A percentile compares a stretch with the other conserved stretches of the same genome.
These are phyloP conservation scores for Diplotaxis tenuifolia DNA, from an alignment of 345 rosid genomes.

Conservation along the genomic window DNA sequence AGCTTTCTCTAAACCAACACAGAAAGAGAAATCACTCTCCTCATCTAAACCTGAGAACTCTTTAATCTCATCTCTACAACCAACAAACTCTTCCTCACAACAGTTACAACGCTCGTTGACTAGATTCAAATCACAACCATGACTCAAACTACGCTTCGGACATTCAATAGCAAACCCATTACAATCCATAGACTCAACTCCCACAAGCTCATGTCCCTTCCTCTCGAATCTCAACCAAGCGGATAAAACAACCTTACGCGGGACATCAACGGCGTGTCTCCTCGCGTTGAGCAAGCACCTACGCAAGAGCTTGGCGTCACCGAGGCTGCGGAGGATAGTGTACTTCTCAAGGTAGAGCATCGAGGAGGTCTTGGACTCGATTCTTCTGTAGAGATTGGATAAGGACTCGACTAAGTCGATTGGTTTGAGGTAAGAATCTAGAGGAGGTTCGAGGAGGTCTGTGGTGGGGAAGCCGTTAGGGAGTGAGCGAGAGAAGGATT, in stretches of 20 bases:
- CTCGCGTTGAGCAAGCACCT: constrained; percentile 69
- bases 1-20: constrained; percentile 54
- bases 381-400: constrained; percentile 61
- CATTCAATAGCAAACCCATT: constrained; percentile 58
- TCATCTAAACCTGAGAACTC: constrained; percentile 44
- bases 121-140: constrained; percentile 47
- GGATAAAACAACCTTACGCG: constrained; percentile 70
- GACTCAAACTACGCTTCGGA: constrained; percentile 49
- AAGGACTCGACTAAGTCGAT: constrained; percentile 57
- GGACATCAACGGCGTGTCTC: constrained; percentile 70
- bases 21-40: constrained; percentile 49
- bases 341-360: constrained; percentile 62
- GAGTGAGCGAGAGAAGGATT: constrained; percentile 45
- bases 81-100: constrained; percentile 29
- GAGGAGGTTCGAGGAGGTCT: constrained; percentile 67
- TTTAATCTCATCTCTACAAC: constrained; percentile 2
- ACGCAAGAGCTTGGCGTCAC: constrained; percentile 76
- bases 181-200: constrained; percentile 60
- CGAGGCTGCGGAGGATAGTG: constrained; percentile 55
- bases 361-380: constrained; percentile 44
- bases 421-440: constrained; percentile 69
- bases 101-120: constrained; percentile 47
- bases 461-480: constrained; percentile 66
- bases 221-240: constrained; percentile 87
- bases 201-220: constrained; percentile 70